Evolutionary conservation across 2,329 filamentous ascomycete species (phyloP), one percentile per base, ranked within the genome.

Genomic region (Colletotrichum australisinense): DNA sequence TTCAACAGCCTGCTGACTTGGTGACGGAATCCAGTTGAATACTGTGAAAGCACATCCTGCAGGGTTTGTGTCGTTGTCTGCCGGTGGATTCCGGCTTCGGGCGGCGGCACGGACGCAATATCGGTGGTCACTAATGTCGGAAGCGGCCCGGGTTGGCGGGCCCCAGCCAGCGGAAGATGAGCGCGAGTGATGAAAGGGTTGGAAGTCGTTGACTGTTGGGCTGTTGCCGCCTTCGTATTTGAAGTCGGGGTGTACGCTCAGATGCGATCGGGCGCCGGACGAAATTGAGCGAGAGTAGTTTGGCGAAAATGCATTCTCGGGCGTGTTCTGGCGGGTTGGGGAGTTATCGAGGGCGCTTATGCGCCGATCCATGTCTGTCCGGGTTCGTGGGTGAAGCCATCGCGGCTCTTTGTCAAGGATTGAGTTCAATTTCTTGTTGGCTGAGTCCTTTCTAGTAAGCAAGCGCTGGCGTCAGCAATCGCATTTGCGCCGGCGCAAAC

Each of bases 341-440:
- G 86, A 86, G 22, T 80, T 80, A 22, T 82, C 79, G 4, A 88
- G 80, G 73, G 84, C 82, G n/a, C 80, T 80, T 63, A 90, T 83
- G 32, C 88, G 87, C 38, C 84, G 83, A 57, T 81, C 81, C 85
- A 90, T 89, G 64, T 91, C 88, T 22, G 84, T 82, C 12, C 85
- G 81, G 46, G 82, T 85, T 72, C 84, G 85, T 1, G 89, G 88
- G 24, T 88, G 86, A 63, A 91, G 82, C 84, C 89, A 90, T 78
- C 89, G 85, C 35, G 89, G 88, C 49, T 91, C 88, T 74, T 91
- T 89, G 75, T 90, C 89, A 38, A 91, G 84, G 74, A 90, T 85
- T 8, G 83, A 82, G 67, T 88, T 87, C 75, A 91, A 85, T 26
- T 87, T 89, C 81, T 91, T 91, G 77, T 89, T 88, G 42, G 87